These are phyloP conservation scores for Fusarium luffae DNA, from an alignment of 2,329 filamentous ascomycete species.

Conservation along the genomic window DNA sequence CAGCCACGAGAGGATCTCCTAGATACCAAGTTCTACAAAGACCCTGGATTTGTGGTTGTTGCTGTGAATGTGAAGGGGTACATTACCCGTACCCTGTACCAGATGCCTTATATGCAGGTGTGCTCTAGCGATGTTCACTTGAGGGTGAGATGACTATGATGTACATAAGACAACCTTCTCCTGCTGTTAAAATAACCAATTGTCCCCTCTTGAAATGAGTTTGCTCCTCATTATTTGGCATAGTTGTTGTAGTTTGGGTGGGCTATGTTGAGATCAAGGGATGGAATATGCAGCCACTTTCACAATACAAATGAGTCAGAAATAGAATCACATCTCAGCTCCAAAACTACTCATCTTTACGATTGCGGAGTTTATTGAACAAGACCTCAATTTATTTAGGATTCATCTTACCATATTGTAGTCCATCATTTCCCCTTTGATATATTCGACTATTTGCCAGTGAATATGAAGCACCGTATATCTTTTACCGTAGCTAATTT, in stretches of 20 bases:
- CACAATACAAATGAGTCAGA: slow-evolving; percentile 20
- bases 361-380: background rate
- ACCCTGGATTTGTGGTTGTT: background rate
- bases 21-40: background rate
- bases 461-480: background rate
- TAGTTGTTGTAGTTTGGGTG: background rate
- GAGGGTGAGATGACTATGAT: background rate
- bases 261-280: background rate
- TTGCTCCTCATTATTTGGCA: background rate
- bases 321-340: slow-evolving; percentile 34
- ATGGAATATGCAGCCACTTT: slow-evolving; percentile 14
- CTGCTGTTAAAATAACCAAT: background rate
- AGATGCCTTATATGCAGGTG: background rate
- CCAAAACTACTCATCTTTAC: background rate
- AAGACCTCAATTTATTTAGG: background rate
- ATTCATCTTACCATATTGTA: background rate
- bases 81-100: background rate
- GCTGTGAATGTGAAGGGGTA: background rate
- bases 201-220: background rate
- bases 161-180: background rate
- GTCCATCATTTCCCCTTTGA: background rate
- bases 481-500: background rate
- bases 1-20: background rate
- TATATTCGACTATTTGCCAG: background rate
- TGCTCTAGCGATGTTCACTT: background rate